Percentiles rank a stretch among this genome's conserved stretches.
Evolutionary conservation across 208 protist species (phyloP).

Genomic region (Blechomonas ayalai): DNA sequence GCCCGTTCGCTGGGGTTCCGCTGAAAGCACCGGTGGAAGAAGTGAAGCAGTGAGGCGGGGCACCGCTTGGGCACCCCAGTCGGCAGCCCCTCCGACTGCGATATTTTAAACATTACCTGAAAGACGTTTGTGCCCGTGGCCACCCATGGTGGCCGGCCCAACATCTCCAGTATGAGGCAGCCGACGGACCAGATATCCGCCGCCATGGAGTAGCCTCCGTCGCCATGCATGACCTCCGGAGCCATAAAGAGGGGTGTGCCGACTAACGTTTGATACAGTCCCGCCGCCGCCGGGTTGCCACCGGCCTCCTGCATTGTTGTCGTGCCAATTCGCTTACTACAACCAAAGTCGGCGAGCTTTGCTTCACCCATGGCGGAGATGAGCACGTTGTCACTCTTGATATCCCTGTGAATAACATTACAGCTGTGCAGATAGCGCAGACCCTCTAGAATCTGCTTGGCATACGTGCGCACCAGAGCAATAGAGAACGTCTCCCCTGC

Average conservation of each 20-base stretch:
- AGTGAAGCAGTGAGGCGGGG: slow-evolving; percentile 36
- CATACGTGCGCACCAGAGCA: slow-evolving; percentile 72
- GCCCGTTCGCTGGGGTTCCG: slow-evolving; percentile 41
- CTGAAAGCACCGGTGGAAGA: slow-evolving; percentile 71
- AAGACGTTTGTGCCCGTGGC: slow-evolving; percentile 54
- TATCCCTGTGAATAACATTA: slow-evolving; percentile 81
- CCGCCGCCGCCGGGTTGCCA: slow-evolving; percentile 13
- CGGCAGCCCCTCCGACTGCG: slow-evolving; percentile 55
- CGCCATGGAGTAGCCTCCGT: slow-evolving; percentile 45
- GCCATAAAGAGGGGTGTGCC: slow-evolving; percentile 88
- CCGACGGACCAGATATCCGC: slow-evolving; percentile 88
- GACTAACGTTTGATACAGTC: slow-evolving; percentile 71
- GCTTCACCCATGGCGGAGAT: slow-evolving; percentile 80
- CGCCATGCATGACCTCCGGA: slow-evolving; percentile 70
- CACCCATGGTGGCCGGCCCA: slow-evolving; percentile 71
- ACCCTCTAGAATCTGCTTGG: slow-evolving; percentile 83
- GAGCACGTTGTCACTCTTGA: slow-evolving; percentile 91
- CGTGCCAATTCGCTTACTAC: slow-evolving; percentile 80
- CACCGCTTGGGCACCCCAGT: slow-evolving; percentile 65
- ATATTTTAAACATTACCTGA: slow-evolving; percentile 76
- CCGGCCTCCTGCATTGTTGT: slow-evolving; percentile 8
- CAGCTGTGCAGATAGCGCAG: slow-evolving; percentile 78
- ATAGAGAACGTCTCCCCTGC: slow-evolving; percentile 64
- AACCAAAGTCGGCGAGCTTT: slow-evolving; percentile 94
- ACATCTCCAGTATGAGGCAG: slow-evolving; percentile 81